A percentile compares a stretch with the other conserved stretches of the same genome.
These are phyloP conservation scores for Schrenkiella parvula DNA, from an alignment of 345 rosid genomes.

Conservation along the genomic window DNA sequence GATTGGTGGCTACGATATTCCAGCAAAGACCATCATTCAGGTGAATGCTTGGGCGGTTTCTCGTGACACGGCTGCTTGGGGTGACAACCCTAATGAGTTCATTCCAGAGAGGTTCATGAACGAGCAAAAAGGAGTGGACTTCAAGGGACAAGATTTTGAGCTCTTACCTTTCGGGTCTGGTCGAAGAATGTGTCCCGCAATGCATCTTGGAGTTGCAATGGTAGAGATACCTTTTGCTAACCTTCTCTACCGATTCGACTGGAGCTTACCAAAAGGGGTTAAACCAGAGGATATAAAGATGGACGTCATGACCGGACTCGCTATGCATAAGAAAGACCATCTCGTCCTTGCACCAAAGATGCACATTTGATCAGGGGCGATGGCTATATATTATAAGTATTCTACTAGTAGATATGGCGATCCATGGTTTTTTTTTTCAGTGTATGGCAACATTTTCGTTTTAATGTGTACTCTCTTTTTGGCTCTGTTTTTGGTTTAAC, in stretches of 20 bases:
- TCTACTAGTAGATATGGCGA: not conserved
- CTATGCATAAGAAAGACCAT: constrained; percentile 35
- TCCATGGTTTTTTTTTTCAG: not conserved
- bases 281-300: constrained; percentile 31
- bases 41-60: constrained; percentile 36
- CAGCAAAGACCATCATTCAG: constrained; percentile 30
- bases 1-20: constrained; percentile 32
- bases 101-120: constrained; percentile 32
- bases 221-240: constrained; percentile 35
- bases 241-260: constrained; percentile 27
- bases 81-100: constrained; percentile 31
- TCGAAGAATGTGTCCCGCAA: constrained; percentile 30
- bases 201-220: constrained; percentile 32
- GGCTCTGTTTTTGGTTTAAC: not conserved
- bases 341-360: constrained; percentile 21
- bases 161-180: constrained; percentile 31
- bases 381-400: not conserved
- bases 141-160: constrained; percentile 32
- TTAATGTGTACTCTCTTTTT: not conserved
- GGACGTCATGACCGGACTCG: constrained; percentile 37
- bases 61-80: constrained; percentile 29
- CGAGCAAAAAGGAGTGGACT: constrained; percentile 28
- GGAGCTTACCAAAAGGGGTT: constrained; percentile 22
- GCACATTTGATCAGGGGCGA: not conserved
- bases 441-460: not conserved